phyloP scores from a whole-genome alignment of 768 basidiomycete genomes.

The Coprinopsis strossmayeri region DNA sequence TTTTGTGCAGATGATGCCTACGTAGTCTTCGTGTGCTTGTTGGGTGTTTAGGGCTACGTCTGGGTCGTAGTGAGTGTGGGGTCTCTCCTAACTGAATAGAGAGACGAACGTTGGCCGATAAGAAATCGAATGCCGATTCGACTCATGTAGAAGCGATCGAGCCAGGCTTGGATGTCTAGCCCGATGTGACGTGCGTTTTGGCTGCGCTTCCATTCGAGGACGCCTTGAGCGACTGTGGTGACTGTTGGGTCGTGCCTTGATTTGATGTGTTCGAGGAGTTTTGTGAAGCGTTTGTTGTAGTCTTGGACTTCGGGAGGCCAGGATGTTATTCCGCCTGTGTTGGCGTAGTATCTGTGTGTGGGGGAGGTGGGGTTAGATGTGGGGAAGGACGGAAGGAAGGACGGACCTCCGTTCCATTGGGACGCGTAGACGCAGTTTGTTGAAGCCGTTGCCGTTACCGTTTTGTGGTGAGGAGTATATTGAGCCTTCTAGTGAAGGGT shows the following conservation, averaged over 20 bases:
- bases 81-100: conserved; percentile 3
- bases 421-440: conserved; percentile 63
- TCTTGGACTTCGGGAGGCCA: conserved; percentile 95
- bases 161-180: conserved; percentile 87
- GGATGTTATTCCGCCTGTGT: conserved; percentile 47
- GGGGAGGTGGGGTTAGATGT: conserved; percentile 6
- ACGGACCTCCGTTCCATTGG: conserved; percentile 79
- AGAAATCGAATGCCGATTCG: conserved; percentile 95
- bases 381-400: conserved; percentile 1
- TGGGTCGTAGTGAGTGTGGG: conserved; percentile 28
- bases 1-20: conserved; percentile 95
- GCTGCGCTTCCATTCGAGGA: conserved; percentile 89
- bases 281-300: conserved; percentile 90
- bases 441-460: conserved; percentile 39
- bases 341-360: conserved; percentile 73
- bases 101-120: conserved; percentile 83
- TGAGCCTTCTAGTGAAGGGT: conserved; percentile 54
- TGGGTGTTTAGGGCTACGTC: conserved; percentile 94
- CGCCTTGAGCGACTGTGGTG: conserved; percentile 89
- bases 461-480: conserved; percentile 20
- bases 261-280: conserved; percentile 83
- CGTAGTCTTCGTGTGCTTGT: conserved; percentile 84
- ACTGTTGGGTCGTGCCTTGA: conserved; percentile 95
- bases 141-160: conserved; percentile 95
- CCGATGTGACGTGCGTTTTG: conserved; percentile 68